Evolutionary conservation across 208 protist genomes (phyloP), one percentile per base, ranked within the genome.

Genomic region (Trypanosomatidae sp.): DNA sequence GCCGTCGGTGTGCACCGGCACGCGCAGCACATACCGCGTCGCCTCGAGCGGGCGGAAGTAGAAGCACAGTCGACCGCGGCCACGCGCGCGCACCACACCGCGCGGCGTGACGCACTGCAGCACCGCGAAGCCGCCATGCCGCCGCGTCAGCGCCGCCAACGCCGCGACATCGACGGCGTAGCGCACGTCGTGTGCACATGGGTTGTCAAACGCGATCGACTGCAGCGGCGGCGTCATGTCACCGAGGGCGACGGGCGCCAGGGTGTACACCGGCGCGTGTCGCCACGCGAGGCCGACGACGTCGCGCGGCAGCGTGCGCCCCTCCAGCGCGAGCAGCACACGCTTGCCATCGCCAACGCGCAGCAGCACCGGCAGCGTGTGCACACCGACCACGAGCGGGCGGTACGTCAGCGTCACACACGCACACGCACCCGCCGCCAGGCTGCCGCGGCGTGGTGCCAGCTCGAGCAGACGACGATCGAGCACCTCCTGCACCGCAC

Each of bases 11-110:
- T 71, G 57, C 27, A 95, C 53, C 15, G 70, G 47, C 11, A 90
- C 70, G 5, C 70, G 56, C 24, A 92, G 55, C 8, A 48, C 43
- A 70, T 95, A 92, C 43, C 53, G 53, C 38, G 61, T 64, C 23
- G 67, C 84, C 50, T 96, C 83, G 10, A 96, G 65, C 8, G 89
- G 89, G 15, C 84, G 62, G 53, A 96, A 96, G 65, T 84, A 91
- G 62, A 79, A 92, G 21, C 61, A 43, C n/a, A 96, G 54, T 26
- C 64, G 53, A 16, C 62, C 65, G 0, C 58, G 55, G 25, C 43
- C 50, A 43, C 53, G 64, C n/a, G 79, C 65, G 22, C 64, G 37
- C 33, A 96, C 64, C 18, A 51, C 32, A 27, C 90, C 90, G 3
- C 43, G 28, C n/a, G 86, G 83, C 62, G 89, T 86, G 11, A 80